phyloP scores from a whole-genome alignment of 768 basidiomycete species.

The Boletus vermiculosoides region DNA sequence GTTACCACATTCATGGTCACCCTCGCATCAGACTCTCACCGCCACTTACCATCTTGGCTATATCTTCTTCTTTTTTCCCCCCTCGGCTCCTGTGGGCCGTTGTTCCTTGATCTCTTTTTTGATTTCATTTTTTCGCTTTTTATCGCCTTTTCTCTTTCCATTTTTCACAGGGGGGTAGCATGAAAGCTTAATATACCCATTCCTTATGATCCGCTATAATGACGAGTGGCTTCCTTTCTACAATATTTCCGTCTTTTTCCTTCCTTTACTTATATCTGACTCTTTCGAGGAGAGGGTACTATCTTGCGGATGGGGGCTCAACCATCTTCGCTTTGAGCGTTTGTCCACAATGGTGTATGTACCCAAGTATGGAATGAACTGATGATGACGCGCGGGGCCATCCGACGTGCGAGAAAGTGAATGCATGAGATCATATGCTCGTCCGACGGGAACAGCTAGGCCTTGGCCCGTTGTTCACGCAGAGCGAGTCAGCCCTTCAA shows the following conservation, averaged over 20 bases:
- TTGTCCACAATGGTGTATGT: conserved; percentile 15
- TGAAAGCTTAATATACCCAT: conserved; percentile 28
- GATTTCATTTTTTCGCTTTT: conserved; percentile 1
- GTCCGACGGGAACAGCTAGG: not conserved
- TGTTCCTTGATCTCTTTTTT: conserved; percentile 7
- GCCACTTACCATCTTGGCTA: conserved; percentile 24
- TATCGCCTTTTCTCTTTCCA: not conserved
- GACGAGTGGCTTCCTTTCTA: conserved; percentile 6
- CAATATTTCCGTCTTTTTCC: conserved; percentile 2
- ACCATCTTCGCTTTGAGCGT: not conserved
- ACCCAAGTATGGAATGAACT: conserved; percentile 16
- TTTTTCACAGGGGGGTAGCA: conserved; percentile 14
- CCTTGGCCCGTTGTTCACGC: not conserved
- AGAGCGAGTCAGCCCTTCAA: too few species aligned
- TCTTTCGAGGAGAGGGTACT: conserved; percentile 4
- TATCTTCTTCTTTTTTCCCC: conserved; percentile 8
- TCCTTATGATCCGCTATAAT: conserved; percentile 24
- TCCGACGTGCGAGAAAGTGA: not conserved
- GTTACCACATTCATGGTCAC: conserved; percentile 19
- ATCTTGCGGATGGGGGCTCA: not conserved
- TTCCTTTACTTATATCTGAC: not conserved
- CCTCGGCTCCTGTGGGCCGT: conserved; percentile 4
- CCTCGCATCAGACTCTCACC: conserved; percentile 26
- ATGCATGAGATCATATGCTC: not conserved
- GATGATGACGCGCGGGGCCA: not conserved